Conservation (phyloP, 139 green algal species). For the Chlamydomonas urium region DNA sequence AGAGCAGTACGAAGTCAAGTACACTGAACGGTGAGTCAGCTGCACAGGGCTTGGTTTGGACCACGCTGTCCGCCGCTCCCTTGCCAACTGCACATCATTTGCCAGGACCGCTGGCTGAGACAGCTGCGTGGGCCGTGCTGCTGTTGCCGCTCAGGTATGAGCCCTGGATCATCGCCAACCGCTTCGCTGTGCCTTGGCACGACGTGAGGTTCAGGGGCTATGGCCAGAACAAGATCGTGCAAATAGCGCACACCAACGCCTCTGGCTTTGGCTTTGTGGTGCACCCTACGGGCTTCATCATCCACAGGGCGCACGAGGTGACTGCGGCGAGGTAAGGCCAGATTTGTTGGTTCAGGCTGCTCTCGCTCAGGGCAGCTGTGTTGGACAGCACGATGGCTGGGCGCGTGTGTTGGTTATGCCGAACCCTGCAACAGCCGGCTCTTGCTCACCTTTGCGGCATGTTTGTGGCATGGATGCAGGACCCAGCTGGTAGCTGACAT, state of each 20-base stretch:
- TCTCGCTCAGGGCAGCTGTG: background rate
- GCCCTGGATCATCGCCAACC: slow-evolving; percentile 31
- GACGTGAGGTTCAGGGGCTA: slow-evolving; percentile 35
- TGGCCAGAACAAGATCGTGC: slow-evolving; percentile 21
- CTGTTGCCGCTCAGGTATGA: too few species aligned
- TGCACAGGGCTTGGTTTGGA: too few species aligned
- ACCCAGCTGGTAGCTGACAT: background rate
- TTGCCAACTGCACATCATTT: too few species aligned
- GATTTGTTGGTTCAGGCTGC: background rate
- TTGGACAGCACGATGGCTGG: background rate
- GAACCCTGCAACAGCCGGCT: background rate
- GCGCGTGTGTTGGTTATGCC: background rate
- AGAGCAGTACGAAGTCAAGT: slow-evolving; percentile 5
- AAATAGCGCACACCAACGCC: slow-evolving; percentile 8
- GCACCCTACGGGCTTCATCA: slow-evolving; percentile 19
- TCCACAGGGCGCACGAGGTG: slow-evolving; percentile 13
- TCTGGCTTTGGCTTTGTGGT: slow-evolving; percentile 15
- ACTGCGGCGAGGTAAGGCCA: slow-evolving; percentile 1
- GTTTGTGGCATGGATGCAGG: background rate
- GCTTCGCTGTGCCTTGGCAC: slow-evolving; percentile 18
- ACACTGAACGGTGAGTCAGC: slow-evolving; percentile 7
- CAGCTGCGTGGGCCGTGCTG: too few species aligned
- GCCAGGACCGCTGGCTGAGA: too few species aligned
- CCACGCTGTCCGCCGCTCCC: too few species aligned
- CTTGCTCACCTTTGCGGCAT: background rate